Base-by-base conservation (phyloP, 2,329 filamentous ascomycete genomes). In the Aspergillus terreus region DNA sequence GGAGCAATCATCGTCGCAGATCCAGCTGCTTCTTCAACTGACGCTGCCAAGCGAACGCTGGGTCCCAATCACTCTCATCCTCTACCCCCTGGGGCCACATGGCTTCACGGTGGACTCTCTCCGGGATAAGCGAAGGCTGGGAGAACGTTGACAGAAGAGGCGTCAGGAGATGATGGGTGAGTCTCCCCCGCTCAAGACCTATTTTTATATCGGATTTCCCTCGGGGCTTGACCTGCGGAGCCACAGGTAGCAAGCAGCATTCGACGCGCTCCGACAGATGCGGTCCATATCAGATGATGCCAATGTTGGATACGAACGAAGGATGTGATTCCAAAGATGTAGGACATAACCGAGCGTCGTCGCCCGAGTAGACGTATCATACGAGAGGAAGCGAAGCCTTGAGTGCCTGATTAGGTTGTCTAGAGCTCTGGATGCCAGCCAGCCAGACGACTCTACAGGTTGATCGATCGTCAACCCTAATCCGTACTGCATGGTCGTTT, bases 11-110 rank as follows among this genome's bases (percentile, higher is more conserved):
- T 33, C 33, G 36, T 23, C 36, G 19, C 27, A 21, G 25, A 45
- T 47, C 32, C 27, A 32, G 41, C 35, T 47, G 35, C 40, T 27
- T 40, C 38, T n/a, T 45, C 33, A 33, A 38, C 27, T 42, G 30
- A 46, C 49, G 23, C 30, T 27, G 50, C 45, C 50, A 47, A 47
- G 50, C 15, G 15, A 23, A 25, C 23, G 11, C 33, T 27, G n/a
- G 17, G 17, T 25, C 17, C 47, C 51, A 49, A 52, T 46, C 49
- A 46, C 36, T 46, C 19, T 21, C 52, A 9, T 10, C 27, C 27
- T 30, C 7, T 11, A 30, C 27, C 7, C 33, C 46, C 52, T 41
- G 41, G 44, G 43, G 46, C 57, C 57, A 59, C 57, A 59, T 59
- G 57, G 57, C 45, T 41, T n/a, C 4, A 36, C 38, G 17, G 46